phyloP scores from a whole-genome alignment of 768 basidiomycete genomes.

The Trichaptum fuscoviolaceum region DNA sequence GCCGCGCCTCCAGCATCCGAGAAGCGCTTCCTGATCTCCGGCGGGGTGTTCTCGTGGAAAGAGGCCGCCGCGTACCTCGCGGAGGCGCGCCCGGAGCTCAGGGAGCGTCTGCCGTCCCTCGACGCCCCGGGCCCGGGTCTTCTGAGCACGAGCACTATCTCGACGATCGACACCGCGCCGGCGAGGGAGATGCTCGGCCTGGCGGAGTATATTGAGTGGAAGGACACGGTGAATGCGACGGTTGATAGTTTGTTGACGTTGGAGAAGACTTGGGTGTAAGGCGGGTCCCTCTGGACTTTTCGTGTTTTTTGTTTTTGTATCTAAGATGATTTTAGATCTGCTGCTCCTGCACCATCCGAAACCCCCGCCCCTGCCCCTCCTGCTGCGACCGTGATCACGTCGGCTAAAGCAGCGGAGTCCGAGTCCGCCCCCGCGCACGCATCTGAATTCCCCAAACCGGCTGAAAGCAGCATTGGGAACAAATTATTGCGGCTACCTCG shows the following conservation, averaged over 20 bases:
- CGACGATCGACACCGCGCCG: slow-evolving; percentile 11
- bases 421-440: too few relatives aligned
- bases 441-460: neutral
- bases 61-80: slow-evolving; percentile 21
- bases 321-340: neutral
- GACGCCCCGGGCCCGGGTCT: neutral
- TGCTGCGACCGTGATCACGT: neutral
- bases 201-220: slow-evolving; percentile 12
- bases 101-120: slow-evolving; percentile 14
- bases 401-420: neutral
- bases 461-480: neutral
- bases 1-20: slow-evolving; percentile 4
- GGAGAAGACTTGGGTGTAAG: slow-evolving; percentile 11
- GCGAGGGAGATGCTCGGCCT: slow-evolving; percentile 15
- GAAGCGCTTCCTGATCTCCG: slow-evolving; percentile 22
- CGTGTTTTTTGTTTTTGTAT: neutral
- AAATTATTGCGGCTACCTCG: neutral
- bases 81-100: slow-evolving; percentile 19
- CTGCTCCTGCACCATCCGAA: neutral
- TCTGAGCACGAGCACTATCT: neutral
- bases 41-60: slow-evolving; percentile 21
- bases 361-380: neutral
- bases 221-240: slow-evolving; percentile 13
- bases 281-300: neutral
- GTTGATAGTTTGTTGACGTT: slow-evolving; percentile 15